Conservation (phyloP, 805 yeast species). For the Zygoascus bituminiphila region DNA sequence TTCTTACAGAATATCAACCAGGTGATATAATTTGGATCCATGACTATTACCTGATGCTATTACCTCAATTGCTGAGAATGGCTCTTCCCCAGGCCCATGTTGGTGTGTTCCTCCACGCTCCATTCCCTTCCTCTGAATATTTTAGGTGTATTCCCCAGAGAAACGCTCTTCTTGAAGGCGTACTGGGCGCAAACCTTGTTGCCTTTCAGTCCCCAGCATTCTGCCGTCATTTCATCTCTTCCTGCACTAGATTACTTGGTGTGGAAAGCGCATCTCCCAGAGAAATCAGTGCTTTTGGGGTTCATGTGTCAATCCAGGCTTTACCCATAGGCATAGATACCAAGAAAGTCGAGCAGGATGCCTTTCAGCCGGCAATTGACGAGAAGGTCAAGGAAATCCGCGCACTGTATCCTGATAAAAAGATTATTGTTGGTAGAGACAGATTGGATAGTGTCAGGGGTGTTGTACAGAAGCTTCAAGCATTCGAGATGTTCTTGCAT, state of each 20-base stretch:
- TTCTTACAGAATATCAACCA: conserved; percentile 62
- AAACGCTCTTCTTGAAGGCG: conserved; percentile 74
- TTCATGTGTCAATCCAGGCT: conserved; percentile 62
- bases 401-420: conserved; percentile 35
- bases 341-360: conserved; percentile 43
- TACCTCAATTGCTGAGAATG: conserved; percentile 80
- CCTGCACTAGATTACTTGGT: conserved; percentile 83
- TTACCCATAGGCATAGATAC: conserved; percentile 89
- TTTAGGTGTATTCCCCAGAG: conserved; percentile 84
- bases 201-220: conserved; percentile 83
- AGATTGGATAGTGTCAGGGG: conserved; percentile 88
- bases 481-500: conserved; percentile 78
- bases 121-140: conserved; percentile 94
- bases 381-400: conserved; percentile 50
- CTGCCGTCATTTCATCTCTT: conserved; percentile 82
- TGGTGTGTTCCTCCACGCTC: conserved; percentile 76
- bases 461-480: conserved; percentile 85
- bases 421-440: conserved; percentile 89
- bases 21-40: conserved; percentile 94
- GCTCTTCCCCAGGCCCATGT: conserved; percentile 63
- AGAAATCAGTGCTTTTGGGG: conserved; percentile 64
- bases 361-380: conserved; percentile 30
- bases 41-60: conserved; percentile 72
- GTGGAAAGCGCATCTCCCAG: conserved; percentile 42
- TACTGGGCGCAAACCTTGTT: conserved; percentile 80